A percentile compares a stretch with the other conserved stretches of the same genome.
These are phyloP conservation scores for Melanogaster broomeanus DNA, from an alignment of 768 basidiomycete genomes.

Conservation along the genomic window DNA sequence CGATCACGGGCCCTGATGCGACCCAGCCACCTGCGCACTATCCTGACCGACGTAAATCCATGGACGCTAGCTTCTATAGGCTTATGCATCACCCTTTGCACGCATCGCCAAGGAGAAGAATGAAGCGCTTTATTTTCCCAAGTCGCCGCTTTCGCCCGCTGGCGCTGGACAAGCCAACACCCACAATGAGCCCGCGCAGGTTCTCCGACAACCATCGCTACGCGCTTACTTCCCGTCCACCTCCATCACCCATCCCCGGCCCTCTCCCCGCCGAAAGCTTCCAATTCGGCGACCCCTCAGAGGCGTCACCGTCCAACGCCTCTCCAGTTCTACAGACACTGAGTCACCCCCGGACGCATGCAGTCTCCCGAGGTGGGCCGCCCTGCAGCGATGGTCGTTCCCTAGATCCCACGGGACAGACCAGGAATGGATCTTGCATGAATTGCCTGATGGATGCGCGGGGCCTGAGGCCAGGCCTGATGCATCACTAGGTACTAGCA, in stretches of 20 bases:
- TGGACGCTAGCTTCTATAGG: slow-evolving; percentile 48
- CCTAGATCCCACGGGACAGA: slow-evolving; percentile 42
- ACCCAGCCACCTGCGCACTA: slow-evolving; percentile 34
- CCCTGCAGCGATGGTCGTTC: slow-evolving; percentile 44
- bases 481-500: too few species aligned
- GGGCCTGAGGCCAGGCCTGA: too few species aligned
- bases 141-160: slow-evolving; percentile 34
- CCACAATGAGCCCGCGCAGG: slow-evolving; percentile 20
- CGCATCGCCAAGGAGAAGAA: slow-evolving; percentile 35
- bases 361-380: slow-evolving; percentile 48
- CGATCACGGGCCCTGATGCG: slow-evolving; percentile 27
- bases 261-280: slow-evolving; percentile 64
- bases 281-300: slow-evolving; percentile 62
- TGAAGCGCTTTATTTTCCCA: slow-evolving; percentile 33
- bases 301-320: slow-evolving; percentile 43
- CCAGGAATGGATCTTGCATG: too few species aligned
- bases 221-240: slow-evolving; percentile 48
- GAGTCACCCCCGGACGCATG: slow-evolving; percentile 24
- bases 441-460: too few species aligned
- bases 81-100: slow-evolving; percentile 50
- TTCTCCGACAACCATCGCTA: slow-evolving; percentile 50
- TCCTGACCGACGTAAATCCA: slow-evolving; percentile 40
- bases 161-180: slow-evolving; percentile 32
- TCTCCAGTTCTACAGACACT: slow-evolving; percentile 51
- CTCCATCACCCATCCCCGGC: slow-evolving; percentile 48